A percentile compares a stretch with the other conserved stretches of the same genome.
phyloP scores from a whole-genome alignment of 2,329 filamentous ascomycete genomes.

The Alternaria angustiovoidea region DNA sequence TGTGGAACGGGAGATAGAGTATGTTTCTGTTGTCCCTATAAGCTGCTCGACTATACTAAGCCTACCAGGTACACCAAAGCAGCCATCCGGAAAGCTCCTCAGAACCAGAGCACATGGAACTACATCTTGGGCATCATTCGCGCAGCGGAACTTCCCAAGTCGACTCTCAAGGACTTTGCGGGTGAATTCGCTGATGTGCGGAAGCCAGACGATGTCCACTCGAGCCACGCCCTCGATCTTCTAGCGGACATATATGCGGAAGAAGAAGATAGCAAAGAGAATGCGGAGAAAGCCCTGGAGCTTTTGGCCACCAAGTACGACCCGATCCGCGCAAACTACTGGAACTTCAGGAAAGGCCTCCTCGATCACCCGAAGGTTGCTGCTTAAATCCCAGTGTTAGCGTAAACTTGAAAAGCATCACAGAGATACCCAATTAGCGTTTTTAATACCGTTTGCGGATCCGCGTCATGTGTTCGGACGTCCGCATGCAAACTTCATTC shows the following conservation, averaged over 20 bases:
- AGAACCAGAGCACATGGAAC: conserved; percentile 95
- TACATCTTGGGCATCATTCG: conserved; percentile 81
- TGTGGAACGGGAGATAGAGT: conserved; percentile 77
- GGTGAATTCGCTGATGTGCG: conserved; percentile 61
- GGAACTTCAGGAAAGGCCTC: conserved; percentile 74
- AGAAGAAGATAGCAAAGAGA: conserved; percentile 62
- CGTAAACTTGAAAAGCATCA: conserved; percentile 10
- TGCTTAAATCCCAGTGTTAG: conserved; percentile 25
- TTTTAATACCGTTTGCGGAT: conserved; percentile 24
- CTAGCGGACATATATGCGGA: conserved; percentile 72
- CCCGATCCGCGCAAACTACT: conserved; percentile 89
- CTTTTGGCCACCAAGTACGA: conserved; percentile 87
- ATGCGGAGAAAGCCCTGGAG: conserved; percentile 74
- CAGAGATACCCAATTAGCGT: conserved; percentile 38
- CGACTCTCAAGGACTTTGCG: conserved; percentile 62
- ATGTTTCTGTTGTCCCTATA: conserved; percentile 41
- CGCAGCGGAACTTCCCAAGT: conserved; percentile 65
- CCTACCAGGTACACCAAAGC: conserved; percentile 63
- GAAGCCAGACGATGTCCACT: conserved; percentile 62
- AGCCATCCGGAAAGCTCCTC: conserved; percentile 80
- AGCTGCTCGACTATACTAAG: conserved; percentile 29
- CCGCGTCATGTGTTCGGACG: conserved; percentile 15
- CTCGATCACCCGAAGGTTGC: conserved; percentile 36
- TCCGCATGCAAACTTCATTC: background rate
- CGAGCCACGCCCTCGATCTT: conserved; percentile 72